Conservation (phyloP, 2,329 filamentous ascomycete genomes). For the Colletotrichum sp. region DNA sequence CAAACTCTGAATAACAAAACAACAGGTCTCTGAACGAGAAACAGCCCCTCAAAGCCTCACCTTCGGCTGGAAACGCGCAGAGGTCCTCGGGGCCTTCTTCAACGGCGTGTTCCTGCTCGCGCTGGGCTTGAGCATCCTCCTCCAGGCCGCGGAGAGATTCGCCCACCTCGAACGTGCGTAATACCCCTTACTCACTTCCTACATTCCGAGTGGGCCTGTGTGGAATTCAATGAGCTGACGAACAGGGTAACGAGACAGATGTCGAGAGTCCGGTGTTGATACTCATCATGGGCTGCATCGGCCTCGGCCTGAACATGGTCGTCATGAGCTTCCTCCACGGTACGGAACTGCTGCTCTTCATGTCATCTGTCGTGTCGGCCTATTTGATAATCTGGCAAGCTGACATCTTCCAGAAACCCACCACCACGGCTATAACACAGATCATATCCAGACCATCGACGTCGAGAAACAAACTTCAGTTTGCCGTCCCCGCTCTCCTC, state of each 20-base stretch:
- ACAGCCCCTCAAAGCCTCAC: slow-evolving; percentile 63
- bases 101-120: slow-evolving; percentile 78
- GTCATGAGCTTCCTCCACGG: slow-evolving; percentile 70
- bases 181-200: too few species aligned
- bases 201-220: too few species aligned
- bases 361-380: too few species aligned
- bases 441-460: neutral
- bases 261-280: slow-evolving; percentile 70
- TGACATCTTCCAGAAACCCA: neutral
- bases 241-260: slow-evolving; percentile 38
- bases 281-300: slow-evolving; percentile 71
- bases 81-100: slow-evolving; percentile 79
- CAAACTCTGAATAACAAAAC: too few species aligned
- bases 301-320: slow-evolving; percentile 70
- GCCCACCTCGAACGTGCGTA: slow-evolving; percentile 43
- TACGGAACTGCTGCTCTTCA: slow-evolving; percentile 24
- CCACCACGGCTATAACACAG: neutral
- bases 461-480: neutral
- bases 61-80: slow-evolving; percentile 79
- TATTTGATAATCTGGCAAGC: neutral
- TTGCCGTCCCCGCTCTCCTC: neutral
- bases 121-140: slow-evolving; percentile 72
- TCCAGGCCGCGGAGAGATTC: slow-evolving; percentile 77
- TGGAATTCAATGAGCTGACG: neutral
- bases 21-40: slow-evolving; percentile 59